phyloP scores from a whole-genome alignment of 2,329 filamentous ascomycete species.

The Cladosporium cucumerinum region DNA sequence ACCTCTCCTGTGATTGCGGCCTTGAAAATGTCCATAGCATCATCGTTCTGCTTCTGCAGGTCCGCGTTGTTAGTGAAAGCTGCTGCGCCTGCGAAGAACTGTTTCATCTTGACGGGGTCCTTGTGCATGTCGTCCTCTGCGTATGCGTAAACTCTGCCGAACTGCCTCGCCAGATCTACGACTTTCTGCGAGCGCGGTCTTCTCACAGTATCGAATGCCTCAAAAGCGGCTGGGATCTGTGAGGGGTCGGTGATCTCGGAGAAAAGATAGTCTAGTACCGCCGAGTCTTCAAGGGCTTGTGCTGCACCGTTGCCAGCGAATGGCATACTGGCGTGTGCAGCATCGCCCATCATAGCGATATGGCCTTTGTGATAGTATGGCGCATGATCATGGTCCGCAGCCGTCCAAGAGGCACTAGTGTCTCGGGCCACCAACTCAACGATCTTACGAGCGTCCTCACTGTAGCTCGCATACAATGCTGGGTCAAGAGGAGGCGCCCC shows the following conservation, averaged over 20 bases:
- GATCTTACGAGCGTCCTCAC: constrained; percentile 29
- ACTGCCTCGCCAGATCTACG: constrained; percentile 31
- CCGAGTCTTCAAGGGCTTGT: constrained; percentile 39
- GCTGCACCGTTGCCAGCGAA: constrained; percentile 39
- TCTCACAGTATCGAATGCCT: constrained; percentile 29
- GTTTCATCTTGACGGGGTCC: constrained; percentile 31
- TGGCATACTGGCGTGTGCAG: constrained; percentile 39
- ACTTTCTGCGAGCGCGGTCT: constrained; percentile 31
- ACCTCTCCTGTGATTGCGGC: neutral
- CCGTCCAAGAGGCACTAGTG: constrained; percentile 30
- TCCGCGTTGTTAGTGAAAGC: constrained; percentile 34
- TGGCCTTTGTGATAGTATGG: constrained; percentile 31
- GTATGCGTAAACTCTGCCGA: constrained; percentile 32
- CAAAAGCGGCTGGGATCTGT: constrained; percentile 27
- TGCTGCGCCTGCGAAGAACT: constrained; percentile 31
- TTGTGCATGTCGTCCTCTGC: constrained; percentile 29
- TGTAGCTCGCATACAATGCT: constrained; percentile 28
- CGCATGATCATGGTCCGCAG: constrained; percentile 34
- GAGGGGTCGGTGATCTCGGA: constrained; percentile 18
- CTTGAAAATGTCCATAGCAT: constrained; percentile 27
- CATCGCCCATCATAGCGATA: constrained; percentile 38
- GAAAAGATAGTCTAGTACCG: constrained; percentile 35
- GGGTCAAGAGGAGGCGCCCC: constrained; percentile 24
- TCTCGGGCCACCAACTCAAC: constrained; percentile 30
- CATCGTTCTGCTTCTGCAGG: constrained; percentile 30